Base-by-base conservation (phyloP, 2,329 filamentous ascomycete species). In the Arachnomyces sp. region DNA sequence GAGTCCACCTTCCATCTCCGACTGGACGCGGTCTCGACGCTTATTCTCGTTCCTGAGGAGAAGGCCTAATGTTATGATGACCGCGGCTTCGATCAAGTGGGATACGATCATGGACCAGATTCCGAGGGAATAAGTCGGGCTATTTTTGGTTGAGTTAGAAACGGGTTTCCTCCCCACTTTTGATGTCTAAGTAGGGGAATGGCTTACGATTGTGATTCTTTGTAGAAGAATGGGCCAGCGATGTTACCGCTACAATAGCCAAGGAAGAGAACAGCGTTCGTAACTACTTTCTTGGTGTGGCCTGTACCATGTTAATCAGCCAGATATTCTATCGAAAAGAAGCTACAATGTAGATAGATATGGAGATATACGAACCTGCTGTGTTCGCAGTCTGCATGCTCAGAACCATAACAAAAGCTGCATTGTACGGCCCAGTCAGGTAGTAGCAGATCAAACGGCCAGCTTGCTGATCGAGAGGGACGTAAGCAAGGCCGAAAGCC, bases 221-320 rank as follows among this genome's bases (percentile, higher is more conserved):
- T 71, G 56, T 79, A 82, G 60, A 81, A 80, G 56, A 80, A 80
- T 0, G 78, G 78, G 0, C 77, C 73, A 3, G 68, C 71, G 31
- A 81, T 77, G 50, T 81, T 80, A 4, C 77, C 77, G 1, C 73
- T 67, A 49, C 75, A 79, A 41, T 75, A 75, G 0, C 74, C 75
- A 7, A 80, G 63, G 60, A 77, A 80, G 2, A 79, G 65, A 42
- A 77, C 70, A 1, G 73, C 76, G 15, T 77, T 78, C n/a, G 76
- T 77, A 17, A 80, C 72, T 34, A 80, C 75, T 52, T 82, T 79
- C 53, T 80, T 80, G 1, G 75, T 78, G 45, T 78, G 74, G 0
- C 76, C 76, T 44, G 51, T 15, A 28, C 32, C 14, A 58, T 9
- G 38, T 56, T 59, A 12, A 28, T 11, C 28, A 16, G 9, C 12